Conservation (phyloP, 2,329 filamentous ascomycete genomes). For the Fusarium kyushuense region DNA sequence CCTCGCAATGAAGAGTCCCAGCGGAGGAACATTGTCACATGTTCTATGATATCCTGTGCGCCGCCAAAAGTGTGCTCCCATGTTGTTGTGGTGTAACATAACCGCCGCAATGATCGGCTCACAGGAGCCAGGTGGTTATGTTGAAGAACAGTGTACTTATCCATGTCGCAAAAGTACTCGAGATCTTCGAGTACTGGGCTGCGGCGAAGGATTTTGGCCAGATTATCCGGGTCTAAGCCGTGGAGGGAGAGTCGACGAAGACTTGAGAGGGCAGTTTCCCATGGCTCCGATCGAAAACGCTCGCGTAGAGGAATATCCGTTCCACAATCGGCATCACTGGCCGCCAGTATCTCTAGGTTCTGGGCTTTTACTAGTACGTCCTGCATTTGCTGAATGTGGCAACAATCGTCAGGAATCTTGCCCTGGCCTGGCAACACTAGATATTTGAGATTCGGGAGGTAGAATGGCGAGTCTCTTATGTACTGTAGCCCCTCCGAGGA, state of each 20-base stretch:
- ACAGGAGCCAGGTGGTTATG: constrained; percentile 38
- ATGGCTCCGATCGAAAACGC: constrained; percentile 44
- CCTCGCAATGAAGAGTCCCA: constrained; percentile 45
- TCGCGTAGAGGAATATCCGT: constrained; percentile 45
- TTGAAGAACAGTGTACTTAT: constrained; percentile 47
- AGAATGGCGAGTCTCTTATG: constrained; percentile 46
- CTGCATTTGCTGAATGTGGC: constrained; percentile 49
- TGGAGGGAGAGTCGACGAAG: constrained; percentile 46
- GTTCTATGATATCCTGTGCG: constrained; percentile 45
- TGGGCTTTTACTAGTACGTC: constrained; percentile 45
- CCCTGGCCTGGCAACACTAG: constrained; percentile 44
- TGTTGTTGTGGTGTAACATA: constrained; percentile 47
- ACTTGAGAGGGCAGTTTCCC: constrained; percentile 43
- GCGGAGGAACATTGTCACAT: constrained; percentile 41
- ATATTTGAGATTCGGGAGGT: constrained; percentile 47
- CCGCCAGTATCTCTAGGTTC: constrained; percentile 44
- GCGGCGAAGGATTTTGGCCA: constrained; percentile 44
- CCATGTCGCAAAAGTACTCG: constrained; percentile 48
- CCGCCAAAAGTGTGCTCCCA: constrained; percentile 43
- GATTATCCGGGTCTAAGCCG: constrained; percentile 45
- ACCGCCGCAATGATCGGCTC: constrained; percentile 36
- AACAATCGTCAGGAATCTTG: constrained; percentile 44
- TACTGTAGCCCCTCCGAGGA: constrained; percentile 46
- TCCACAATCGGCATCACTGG: constrained; percentile 46
- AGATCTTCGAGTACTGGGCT: constrained; percentile 46